These are phyloP conservation scores for Nicotiana attenuata DNA, from an alignment of 257 asterid genomes.

Conservation along the genomic window DNA sequence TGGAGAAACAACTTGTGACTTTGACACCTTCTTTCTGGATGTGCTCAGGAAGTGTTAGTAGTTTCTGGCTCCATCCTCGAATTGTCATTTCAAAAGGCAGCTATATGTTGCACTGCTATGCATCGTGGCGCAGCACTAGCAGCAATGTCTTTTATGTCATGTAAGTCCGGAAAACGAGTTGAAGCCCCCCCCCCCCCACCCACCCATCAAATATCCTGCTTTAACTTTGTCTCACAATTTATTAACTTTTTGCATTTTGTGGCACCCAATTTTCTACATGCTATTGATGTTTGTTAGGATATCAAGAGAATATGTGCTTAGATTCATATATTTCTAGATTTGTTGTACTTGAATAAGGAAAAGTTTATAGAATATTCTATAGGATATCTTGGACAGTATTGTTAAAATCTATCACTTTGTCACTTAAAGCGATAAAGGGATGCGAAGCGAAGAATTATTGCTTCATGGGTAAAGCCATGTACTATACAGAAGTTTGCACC, in stretches of 20 bases:
- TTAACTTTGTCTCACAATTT: background rate
- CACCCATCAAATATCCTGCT: background rate
- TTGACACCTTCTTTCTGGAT: background rate
- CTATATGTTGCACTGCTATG: constrained; percentile 83
- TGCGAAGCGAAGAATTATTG: background rate
- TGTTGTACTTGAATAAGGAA: background rate
- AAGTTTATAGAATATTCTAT: background rate
- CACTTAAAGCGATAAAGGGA: background rate
- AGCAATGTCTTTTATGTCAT: constrained; percentile 78
- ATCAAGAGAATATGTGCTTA: background rate
- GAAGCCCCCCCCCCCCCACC: background rate
- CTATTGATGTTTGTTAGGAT: constrained; percentile 7
- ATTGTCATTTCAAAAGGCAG: constrained; percentile 82
- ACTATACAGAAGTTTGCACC: background rate
- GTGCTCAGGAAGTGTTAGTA: constrained; percentile 64
- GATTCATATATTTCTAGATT: background rate
- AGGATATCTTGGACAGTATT: background rate
- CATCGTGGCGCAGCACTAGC: constrained; percentile 94
- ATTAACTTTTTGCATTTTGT: background rate
- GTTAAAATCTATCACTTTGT: background rate
- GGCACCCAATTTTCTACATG: background rate
- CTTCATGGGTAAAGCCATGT: background rate
- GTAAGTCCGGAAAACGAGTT: constrained; percentile 35
- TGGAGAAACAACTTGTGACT: background rate
- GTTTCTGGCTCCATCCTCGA: constrained; percentile 74